Percentiles rank a stretch among this genome's conserved stretches.
Evolutionary conservation across 2,329 filamentous ascomycete species (phyloP).

Genomic region (Stachybotrys elegans): DNA sequence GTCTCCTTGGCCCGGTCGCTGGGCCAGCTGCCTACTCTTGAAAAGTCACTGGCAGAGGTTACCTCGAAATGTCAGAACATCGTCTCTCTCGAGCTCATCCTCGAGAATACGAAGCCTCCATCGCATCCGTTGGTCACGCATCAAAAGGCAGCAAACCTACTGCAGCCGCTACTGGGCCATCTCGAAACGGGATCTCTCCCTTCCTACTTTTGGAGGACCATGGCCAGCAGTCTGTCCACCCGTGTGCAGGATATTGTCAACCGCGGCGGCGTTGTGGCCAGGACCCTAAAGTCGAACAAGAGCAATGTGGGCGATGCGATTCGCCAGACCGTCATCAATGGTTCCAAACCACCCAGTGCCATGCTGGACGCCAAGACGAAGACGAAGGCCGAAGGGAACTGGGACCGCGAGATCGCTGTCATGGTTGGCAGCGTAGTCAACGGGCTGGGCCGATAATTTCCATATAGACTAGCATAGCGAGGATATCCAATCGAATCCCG

Average conservation of each 20-base stretch:
- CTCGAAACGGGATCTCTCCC: conserved; percentile 84
- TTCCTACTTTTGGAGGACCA: conserved; percentile 88
- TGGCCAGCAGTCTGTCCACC: conserved; percentile 71
- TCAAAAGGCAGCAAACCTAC: conserved; percentile 44
- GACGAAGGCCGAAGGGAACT: conserved; percentile 46
- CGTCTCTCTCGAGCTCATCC: conserved; percentile 76
- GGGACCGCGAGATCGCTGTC: conserved; percentile 90
- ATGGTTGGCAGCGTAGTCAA: conserved; percentile 83
- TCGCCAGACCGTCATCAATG: conserved; percentile 74
- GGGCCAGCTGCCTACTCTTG: conserved; percentile 73
- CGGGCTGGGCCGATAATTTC: conserved; percentile 39
- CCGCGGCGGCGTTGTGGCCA: conserved; percentile 76
- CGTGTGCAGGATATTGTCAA: conserved; percentile 81
- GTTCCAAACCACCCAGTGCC: conserved; percentile 62
- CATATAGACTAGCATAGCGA: no score
- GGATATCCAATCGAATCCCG: no score
- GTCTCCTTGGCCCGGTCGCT: conserved; percentile 71
- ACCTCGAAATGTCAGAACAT: conserved; percentile 84
- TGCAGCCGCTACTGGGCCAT: conserved; percentile 67
- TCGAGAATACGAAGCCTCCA: conserved; percentile 64
- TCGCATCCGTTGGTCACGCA: conserved; percentile 53
- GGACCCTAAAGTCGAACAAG: conserved; percentile 73
- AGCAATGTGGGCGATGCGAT: conserved; percentile 72
- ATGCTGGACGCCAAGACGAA: conserved; percentile 38
- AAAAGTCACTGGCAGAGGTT: conserved; percentile 76